Evolutionary conservation across 306 rosid genomes (phyloP).

Genomic region (Citrullus mucosospermus): DNA sequence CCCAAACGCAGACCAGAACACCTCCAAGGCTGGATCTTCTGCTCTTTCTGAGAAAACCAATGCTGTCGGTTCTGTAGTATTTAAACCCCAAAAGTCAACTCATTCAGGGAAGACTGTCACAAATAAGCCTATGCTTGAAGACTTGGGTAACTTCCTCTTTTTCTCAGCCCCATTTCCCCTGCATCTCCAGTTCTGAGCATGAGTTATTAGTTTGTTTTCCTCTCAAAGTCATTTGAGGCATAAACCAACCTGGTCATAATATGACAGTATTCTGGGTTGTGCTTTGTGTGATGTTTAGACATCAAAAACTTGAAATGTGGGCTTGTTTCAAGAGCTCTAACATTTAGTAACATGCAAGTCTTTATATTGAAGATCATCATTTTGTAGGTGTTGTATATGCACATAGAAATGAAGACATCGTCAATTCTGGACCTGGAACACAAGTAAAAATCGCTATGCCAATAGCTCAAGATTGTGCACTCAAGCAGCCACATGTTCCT

Average conservation of each 20-base stretch:
- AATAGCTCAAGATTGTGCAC: constrained; percentile 16
- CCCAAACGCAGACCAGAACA: constrained; percentile 12
- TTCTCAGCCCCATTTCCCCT: not conserved
- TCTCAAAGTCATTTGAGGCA: not conserved
- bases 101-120: constrained; percentile 5
- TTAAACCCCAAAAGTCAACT: constrained; percentile 16
- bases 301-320: not conserved
- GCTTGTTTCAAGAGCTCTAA: not conserved
- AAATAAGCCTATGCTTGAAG: constrained; percentile 41
- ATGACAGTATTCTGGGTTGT: not conserved
- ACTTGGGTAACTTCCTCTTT: constrained; percentile 39
- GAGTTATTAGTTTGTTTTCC: not conserved
- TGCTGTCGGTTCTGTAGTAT: constrained; percentile 1
- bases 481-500: constrained; percentile 15
- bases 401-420: constrained; percentile 76
- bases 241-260: not conserved
- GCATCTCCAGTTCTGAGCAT: not conserved
- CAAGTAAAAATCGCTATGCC: constrained; percentile 19
- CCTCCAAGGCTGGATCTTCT: constrained; percentile 11
- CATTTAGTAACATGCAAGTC: not conserved
- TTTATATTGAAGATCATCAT: not conserved
- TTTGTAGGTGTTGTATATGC: constrained; percentile 60
- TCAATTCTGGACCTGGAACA: constrained; percentile 38
- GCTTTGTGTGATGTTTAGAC: not conserved
- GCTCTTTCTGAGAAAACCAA: constrained; percentile 23